These are phyloP conservation scores for Cenchrus fungigraminus DNA, from an alignment of 176 grass and related monocot species.

Conservation along the genomic window DNA sequence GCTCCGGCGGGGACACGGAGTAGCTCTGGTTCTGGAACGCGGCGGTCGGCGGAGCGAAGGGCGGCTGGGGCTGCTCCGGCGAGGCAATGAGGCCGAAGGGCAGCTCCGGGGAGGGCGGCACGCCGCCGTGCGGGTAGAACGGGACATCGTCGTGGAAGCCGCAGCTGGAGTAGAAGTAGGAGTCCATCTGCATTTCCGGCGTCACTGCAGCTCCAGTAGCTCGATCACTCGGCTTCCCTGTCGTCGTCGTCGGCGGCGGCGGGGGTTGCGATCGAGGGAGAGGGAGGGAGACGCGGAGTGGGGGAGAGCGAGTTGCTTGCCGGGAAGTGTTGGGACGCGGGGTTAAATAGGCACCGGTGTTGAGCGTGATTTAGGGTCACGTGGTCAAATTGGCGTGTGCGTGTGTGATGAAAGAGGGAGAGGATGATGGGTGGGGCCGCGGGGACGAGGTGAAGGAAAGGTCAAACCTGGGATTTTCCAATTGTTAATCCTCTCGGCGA, in stretches of 20 bases:
- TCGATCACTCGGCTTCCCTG: too few relatives aligned
- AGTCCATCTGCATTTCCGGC: slow-evolving; percentile 70
- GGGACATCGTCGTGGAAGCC: slow-evolving; percentile 62
- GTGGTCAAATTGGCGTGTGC: slow-evolving; percentile 53
- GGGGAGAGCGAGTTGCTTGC: neutral
- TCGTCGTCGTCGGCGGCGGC: too few relatives aligned
- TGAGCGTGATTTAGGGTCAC: slow-evolving; percentile 27
- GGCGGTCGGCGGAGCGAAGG: slow-evolving; percentile 1
- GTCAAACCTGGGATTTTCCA: slow-evolving; percentile 46
- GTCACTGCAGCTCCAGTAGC: neutral
- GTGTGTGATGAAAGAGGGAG: neutral
- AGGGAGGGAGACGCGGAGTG: neutral
- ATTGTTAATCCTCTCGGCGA: neutral
- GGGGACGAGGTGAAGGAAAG: neutral
- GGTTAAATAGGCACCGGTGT: slow-evolving; percentile 40
- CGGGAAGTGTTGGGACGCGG: slow-evolving; percentile 21
- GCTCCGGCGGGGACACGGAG: neutral
- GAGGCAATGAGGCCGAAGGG: slow-evolving; percentile 48
- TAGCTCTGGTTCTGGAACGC: slow-evolving; percentile 59
- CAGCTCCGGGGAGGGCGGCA: slow-evolving; percentile 61
- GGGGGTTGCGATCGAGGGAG: neutral
- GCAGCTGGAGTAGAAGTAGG: slow-evolving; percentile 34
- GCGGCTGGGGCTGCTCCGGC: slow-evolving; percentile 14
- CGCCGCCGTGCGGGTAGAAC: slow-evolving; percentile 36
- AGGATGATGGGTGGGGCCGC: neutral